Base-by-base conservation (phyloP, 345 rosid species). In the Salix exigua region DNA sequence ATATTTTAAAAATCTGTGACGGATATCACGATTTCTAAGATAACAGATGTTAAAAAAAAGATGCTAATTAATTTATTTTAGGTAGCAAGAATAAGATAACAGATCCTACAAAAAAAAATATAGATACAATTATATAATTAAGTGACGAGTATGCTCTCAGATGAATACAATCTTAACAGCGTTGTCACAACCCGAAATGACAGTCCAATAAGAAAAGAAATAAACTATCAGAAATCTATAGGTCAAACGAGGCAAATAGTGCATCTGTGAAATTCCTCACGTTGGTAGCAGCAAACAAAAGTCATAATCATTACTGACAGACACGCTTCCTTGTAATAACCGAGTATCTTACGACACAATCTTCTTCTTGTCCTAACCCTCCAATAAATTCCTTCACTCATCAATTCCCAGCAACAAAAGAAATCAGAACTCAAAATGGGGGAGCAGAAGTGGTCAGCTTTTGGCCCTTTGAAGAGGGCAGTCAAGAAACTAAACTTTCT, bases 401-500 rank as follows among this genome's bases (percentile, higher is more conserved):
- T 35, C 0, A 1, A 9, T 18, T 30, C 44, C 4, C n/a, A 2
- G 23, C 35, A 6, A 5, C 66, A 13, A 63, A 14, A 63, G 3
- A 28, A 30, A 58, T 58, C 33, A 64, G 67, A 30, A 16, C 26
- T 16, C 4, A 37, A 42, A 42, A 82, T 79, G 82, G 73, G 62
- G 30, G 38, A 50, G 51, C 77, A 53, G 70, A 72, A n/a, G 26
- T 37, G 75, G 78, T 73, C 71, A 6, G 35, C 75, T 13, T 7
- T 78, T 11, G 53, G 70, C 23, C 73, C 18, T 40, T 28, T 85
- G 2, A 85, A 80, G 80, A 82, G 53, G 63, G 73, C 82, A 17
- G 58, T 82, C 77, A 80, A 73, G 81, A 81, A 76, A 67, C 7
- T 82, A 3, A 75, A 62, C 19, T 75, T 72, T 10, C 53, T 85